Evolutionary conservation across 345 rosid species (phyloP).

Genomic region (Populus davidiana): DNA sequence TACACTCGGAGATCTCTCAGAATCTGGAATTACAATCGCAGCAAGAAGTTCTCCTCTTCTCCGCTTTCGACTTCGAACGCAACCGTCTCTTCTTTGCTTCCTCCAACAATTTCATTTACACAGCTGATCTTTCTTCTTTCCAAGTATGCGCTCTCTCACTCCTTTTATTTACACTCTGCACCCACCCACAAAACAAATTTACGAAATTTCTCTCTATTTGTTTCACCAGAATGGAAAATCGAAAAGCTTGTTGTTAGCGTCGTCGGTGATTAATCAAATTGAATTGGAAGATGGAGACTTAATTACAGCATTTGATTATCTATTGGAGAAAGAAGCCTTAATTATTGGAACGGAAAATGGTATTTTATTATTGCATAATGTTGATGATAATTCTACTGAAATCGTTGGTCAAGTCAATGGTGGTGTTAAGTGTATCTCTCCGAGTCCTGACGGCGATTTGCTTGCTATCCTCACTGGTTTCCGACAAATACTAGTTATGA

Average conservation of each 20-base stretch:
- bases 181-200: background rate
- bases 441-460: constrained; percentile 88
- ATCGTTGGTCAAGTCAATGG: constrained; percentile 85
- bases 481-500: constrained; percentile 87
- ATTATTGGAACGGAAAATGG: constrained; percentile 73
- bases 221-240: constrained; percentile 50
- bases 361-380: constrained; percentile 52
- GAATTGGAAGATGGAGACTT: constrained; percentile 66
- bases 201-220: background rate
- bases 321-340: constrained; percentile 90
- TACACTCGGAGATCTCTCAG: constrained; percentile 53
- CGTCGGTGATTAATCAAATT: constrained; percentile 46
- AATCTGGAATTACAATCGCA: constrained; percentile 52
- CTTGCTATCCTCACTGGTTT: constrained; percentile 63
- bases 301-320: constrained; percentile 75
- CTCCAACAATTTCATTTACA: constrained; percentile 56
- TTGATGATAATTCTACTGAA: constrained; percentile 59
- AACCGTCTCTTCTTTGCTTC: constrained; percentile 81
- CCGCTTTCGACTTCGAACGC: constrained; percentile 75
- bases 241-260: constrained; percentile 30
- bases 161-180: background rate
- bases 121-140: constrained; percentile 56
- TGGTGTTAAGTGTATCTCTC: constrained; percentile 71
- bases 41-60: constrained; percentile 51
- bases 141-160: constrained; percentile 35